Evolutionary conservation across 2,329 filamentous ascomycete genomes (phyloP).

Genomic region (Monosporascus sp.): DNA sequence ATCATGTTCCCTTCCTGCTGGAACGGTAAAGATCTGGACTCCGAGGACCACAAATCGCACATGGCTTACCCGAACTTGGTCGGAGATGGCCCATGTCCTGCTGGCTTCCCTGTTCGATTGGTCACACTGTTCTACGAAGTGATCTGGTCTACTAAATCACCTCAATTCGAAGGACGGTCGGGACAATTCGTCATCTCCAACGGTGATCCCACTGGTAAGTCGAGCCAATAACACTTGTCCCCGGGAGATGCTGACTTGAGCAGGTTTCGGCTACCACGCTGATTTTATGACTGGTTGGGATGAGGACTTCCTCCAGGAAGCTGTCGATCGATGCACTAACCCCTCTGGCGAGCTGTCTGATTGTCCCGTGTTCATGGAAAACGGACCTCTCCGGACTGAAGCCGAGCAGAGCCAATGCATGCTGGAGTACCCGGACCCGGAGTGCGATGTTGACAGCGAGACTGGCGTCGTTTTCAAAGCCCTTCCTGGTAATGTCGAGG

Average conservation of each 20-base stretch:
- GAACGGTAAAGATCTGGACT: conserved; percentile 63
- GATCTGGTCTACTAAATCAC: conserved; percentile 67
- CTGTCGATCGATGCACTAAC: conserved; percentile 72
- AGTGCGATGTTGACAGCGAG: conserved; percentile 47
- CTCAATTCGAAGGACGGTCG: conserved; percentile 49
- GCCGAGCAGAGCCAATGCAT: conserved; percentile 53
- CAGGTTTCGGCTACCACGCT: conserved; percentile 67
- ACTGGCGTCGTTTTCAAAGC: conserved; percentile 40
- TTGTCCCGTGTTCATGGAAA: conserved; percentile 63
- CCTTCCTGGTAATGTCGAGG: conserved; percentile 60
- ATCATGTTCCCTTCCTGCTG: conserved; percentile 88
- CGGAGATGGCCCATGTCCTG: conserved; percentile 70
- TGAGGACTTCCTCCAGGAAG: conserved; percentile 59
- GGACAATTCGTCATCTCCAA: conserved; percentile 74
- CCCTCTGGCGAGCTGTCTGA: conserved; percentile 62
- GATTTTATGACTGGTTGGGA: conserved; percentile 83
- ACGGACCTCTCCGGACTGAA: conserved; percentile 50
- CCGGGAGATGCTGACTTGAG: conserved; percentile 8
- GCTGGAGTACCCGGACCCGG: conserved; percentile 49
- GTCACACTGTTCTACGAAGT: conserved; percentile 80
- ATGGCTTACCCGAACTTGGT: conserved; percentile 75
- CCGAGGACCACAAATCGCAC: conserved; percentile 55
- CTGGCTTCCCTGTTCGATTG: conserved; percentile 61
- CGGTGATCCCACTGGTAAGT: conserved; percentile 67
- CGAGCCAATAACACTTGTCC: background rate